Evolutionary conservation across 2,329 filamentous ascomycete genomes (phyloP).

Genomic region (Amauroascus verrucosus): DNA sequence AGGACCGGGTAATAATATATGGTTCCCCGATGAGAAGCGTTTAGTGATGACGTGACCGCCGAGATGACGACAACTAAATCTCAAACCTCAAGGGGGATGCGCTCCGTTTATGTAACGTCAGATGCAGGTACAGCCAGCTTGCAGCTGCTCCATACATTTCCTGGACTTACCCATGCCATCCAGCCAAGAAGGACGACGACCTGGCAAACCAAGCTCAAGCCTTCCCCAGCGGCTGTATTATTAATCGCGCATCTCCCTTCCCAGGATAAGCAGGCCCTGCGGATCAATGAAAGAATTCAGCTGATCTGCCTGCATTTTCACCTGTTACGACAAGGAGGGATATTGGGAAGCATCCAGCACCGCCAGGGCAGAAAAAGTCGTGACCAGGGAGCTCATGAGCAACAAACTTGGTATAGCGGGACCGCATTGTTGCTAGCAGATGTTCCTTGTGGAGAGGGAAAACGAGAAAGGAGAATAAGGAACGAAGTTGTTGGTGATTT

Average conservation of each 20-base stretch:
- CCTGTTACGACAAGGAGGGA: neutral
- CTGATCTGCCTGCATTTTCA: neutral
- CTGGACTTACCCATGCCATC: constrained; percentile 2
- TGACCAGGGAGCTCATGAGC: no score
- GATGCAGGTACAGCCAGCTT: constrained; percentile 7
- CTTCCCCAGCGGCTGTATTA: neutral
- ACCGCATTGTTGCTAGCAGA: no score
- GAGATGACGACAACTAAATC: neutral
- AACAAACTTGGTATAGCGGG: no score
- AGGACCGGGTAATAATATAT: neutral
- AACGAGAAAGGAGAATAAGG: no score
- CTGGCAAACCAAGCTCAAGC: neutral
- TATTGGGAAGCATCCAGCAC: neutral
- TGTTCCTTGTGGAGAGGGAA: no score
- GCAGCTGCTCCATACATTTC: constrained; percentile 3
- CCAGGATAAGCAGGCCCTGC: neutral
- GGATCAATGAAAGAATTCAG: neutral
- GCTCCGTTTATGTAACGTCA: constrained; percentile 5
- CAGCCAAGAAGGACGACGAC: neutral
- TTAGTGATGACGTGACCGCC: neutral
- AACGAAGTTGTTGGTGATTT: no score
- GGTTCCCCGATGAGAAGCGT: neutral
- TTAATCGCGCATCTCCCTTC: constrained; percentile 4
- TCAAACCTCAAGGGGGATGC: neutral
- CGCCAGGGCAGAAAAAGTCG: no score